Conservation (phyloP, 2,329 filamentous ascomycete species). For the Diaporthe longicolla region DNA sequence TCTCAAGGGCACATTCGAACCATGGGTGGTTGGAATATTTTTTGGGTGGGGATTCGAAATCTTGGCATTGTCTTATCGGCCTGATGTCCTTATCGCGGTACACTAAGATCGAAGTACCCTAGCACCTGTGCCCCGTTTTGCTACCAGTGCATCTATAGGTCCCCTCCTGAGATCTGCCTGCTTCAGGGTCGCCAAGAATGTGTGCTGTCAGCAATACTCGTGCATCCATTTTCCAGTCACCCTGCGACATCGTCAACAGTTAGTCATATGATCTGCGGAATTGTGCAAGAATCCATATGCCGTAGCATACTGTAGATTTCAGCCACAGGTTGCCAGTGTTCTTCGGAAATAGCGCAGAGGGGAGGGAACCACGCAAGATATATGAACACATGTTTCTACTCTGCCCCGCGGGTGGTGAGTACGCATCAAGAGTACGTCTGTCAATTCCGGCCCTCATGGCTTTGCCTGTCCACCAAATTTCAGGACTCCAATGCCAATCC, state of each 20-base stretch:
- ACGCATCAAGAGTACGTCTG: neutral
- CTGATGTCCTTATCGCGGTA: neutral
- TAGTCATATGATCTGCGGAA: neutral
- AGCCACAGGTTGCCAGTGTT: neutral
- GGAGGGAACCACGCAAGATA: neutral
- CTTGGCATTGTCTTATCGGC: conserved; percentile 36
- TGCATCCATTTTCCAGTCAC: no score
- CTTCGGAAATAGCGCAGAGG: neutral
- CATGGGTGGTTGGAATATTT: conserved; percentile 37
- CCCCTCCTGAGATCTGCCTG: neutral
- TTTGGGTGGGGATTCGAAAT: conserved; percentile 41
- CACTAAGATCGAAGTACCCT: neutral
- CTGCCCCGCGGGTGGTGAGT: neutral
- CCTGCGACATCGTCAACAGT: neutral
- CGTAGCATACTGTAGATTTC: neutral
- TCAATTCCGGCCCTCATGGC: neutral
- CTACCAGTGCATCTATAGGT: neutral
- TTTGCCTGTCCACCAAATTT: neutral
- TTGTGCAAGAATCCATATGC: neutral
- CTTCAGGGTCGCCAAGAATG: neutral
- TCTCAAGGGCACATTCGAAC: neutral
- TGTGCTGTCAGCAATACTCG: no score
- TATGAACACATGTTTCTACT: neutral
- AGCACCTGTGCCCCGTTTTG: neutral
- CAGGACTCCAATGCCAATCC: neutral